phyloP scores from a whole-genome alignment of 1,284 basidiomycete species.

The Austroboletus novae-zelandiae region DNA sequence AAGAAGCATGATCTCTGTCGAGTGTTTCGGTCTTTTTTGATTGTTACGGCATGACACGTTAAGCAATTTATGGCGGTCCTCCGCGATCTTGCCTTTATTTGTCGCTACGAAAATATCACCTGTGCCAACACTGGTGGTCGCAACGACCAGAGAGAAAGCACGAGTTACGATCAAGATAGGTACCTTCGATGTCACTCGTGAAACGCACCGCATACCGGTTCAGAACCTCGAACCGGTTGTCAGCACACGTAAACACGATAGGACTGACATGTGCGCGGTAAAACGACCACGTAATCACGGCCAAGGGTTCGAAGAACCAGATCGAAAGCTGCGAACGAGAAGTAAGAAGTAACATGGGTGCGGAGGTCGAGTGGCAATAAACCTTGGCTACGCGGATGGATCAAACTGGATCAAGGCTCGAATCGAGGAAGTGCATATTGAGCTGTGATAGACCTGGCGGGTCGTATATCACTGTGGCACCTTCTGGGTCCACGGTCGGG shows the following conservation, averaged over 20 bases:
- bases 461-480: too few species aligned
- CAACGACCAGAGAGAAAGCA: constrained; percentile 29
- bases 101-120: constrained; percentile 1
- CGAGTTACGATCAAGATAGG: constrained; percentile 42
- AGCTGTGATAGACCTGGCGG: constrained; percentile 8
- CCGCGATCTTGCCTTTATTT: constrained; percentile 10
- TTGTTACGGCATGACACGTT: constrained; percentile 9
- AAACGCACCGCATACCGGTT: constrained; percentile 11
- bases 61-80: constrained; percentile 2
- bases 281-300: constrained; percentile 29
- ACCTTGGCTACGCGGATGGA: constrained; percentile 4
- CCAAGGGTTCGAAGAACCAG: constrained; percentile 20
- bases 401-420: constrained; percentile 1
- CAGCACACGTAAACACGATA: constrained; percentile 6
- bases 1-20: constrained; percentile 1
- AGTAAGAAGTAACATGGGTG: constrained; percentile 2
- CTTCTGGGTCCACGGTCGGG: constrained; percentile 46
- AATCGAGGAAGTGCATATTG: not conserved
- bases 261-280: constrained; percentile 13
- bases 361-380: constrained; percentile 25
- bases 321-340: constrained; percentile 7
- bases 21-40: constrained; percentile 10
- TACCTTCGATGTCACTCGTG: constrained; percentile 32
- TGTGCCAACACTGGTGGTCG: constrained; percentile 26
- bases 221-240: constrained; percentile 1